Conservation (phyloP, 805 yeast species). For the Ogataea angusta region DNA sequence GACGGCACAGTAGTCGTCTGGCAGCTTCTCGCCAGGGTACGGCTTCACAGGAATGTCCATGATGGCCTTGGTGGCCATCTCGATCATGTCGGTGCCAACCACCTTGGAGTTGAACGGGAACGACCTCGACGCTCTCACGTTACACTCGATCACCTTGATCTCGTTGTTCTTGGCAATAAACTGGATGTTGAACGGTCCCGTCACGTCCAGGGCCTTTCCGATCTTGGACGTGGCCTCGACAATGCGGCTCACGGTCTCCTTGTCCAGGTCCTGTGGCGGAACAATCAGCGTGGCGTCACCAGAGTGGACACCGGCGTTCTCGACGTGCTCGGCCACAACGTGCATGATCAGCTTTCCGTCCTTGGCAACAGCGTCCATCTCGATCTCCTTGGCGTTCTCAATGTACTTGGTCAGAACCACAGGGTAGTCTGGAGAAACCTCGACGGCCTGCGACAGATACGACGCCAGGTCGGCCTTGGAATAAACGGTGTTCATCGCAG, state of each 20-base stretch:
- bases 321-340: conserved; percentile 97
- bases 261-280: conserved; percentile 93
- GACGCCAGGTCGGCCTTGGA: conserved; percentile 83
- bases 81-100: conserved; percentile 93
- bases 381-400: conserved; percentile 96
- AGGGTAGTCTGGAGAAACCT: conserved; percentile 96
- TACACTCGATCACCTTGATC: conserved; percentile 97
- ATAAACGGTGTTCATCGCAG: conserved; percentile 98
- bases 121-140: conserved; percentile 98
- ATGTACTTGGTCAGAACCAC: conserved; percentile 96
- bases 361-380: conserved; percentile 97
- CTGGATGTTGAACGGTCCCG: conserved; percentile 98
- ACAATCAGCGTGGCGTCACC: conserved; percentile 98
- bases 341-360: conserved; percentile 95
- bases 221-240: conserved; percentile 95
- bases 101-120: conserved; percentile 98
- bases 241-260: conserved; percentile 86
- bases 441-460: conserved; percentile 90
- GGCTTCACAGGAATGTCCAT: conserved; percentile 85
- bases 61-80: conserved; percentile 94
- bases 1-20: conserved; percentile 91
- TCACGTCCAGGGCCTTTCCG: conserved; percentile 89
- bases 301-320: conserved; percentile 98
- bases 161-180: conserved; percentile 94
- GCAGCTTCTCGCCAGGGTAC: conserved; percentile 84